These are phyloP conservation scores for Oxytropis ochrocephala DNA, from an alignment of 306 rosid genomes.

Conservation along the genomic window DNA sequence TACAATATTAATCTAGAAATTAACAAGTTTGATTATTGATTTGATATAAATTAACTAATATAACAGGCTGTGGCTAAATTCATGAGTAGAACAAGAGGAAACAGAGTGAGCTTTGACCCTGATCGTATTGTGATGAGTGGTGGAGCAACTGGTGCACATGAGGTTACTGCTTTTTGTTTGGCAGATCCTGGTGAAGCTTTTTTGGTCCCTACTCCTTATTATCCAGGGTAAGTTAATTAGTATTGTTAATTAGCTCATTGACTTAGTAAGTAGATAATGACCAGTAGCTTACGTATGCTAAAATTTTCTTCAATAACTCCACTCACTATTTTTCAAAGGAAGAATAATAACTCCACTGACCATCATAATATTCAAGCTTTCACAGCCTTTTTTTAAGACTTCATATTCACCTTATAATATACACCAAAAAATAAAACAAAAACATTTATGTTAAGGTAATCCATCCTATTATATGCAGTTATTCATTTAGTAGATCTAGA, in stretches of 20 bases:
- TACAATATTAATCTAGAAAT: too few relatives aligned
- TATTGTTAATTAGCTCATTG: neutral
- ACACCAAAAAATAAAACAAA: neutral
- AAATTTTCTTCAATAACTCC: neutral
- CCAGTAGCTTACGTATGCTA: neutral
- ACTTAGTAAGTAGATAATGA: neutral
- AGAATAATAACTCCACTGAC: too few relatives aligned
- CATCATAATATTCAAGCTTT: neutral
- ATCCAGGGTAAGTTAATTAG: slow-evolving; percentile 52
- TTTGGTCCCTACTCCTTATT: slow-evolving; percentile 86
- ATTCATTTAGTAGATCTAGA: too few relatives aligned
- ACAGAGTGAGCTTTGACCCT: slow-evolving; percentile 59
- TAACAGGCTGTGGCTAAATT: slow-evolving; percentile 87
- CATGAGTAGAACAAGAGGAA: slow-evolving; percentile 70
- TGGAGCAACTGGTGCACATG: slow-evolving; percentile 95
- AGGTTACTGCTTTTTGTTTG: slow-evolving; percentile 66
- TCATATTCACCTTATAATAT: neutral
- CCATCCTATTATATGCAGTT: too few relatives aligned
- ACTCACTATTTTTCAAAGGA: too few relatives aligned
- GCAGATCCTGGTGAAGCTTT: slow-evolving; percentile 85
- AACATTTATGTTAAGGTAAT: neutral
- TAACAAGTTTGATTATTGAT: neutral
- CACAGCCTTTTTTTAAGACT: neutral
- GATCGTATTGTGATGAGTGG: slow-evolving; percentile 90
- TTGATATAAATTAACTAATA: neutral